Evolutionary conservation across 345 rosid species (phyloP).

Genomic region (Euphorbia tirucalli): DNA sequence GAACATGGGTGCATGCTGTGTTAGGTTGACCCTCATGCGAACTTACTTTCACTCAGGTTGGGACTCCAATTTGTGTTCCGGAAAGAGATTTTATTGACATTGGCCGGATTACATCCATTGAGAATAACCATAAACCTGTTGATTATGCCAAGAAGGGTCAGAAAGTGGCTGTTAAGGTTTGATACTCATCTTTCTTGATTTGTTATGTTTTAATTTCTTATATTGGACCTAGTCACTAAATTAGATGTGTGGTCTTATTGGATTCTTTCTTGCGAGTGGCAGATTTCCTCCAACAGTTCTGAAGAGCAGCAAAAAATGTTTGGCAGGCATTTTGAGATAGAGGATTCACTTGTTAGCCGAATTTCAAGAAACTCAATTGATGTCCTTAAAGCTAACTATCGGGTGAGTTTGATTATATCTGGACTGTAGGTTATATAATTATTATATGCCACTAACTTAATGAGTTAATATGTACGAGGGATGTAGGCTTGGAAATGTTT

Average conservation of each 20-base stretch:
- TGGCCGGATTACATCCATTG: constrained; percentile 84
- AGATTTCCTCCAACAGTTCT: constrained; percentile 67
- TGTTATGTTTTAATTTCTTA: not conserved
- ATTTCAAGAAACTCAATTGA: constrained; percentile 82
- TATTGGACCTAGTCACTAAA: not conserved
- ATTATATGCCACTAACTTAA: not conserved
- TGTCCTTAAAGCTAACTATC: constrained; percentile 67
- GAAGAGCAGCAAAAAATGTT: constrained; percentile 91
- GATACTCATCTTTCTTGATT: not conserved
- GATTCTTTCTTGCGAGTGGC: constrained; percentile 15
- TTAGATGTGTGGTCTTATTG: not conserved
- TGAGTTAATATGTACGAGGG: too few species aligned
- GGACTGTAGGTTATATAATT: too few species aligned
- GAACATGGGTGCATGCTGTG: not conserved
- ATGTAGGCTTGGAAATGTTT: too few species aligned
- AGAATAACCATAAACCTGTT: constrained; percentile 70
- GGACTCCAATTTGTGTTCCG: constrained; percentile 90
- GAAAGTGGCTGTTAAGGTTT: constrained; percentile 87
- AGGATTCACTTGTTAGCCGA: constrained; percentile 87
- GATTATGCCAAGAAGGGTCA: constrained; percentile 78
- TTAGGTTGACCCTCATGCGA: constrained; percentile 3
- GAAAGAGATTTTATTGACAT: constrained; percentile 71
- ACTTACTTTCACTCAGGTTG: constrained; percentile 47
- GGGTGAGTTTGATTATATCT: constrained; percentile 49
- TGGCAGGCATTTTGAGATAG: constrained; percentile 85